Percentiles rank a stretch among this genome's conserved stretches.
phyloP scores from a whole-genome alignment of 176 grass and related monocot genomes.

The Phoenix roebelenii region DNA sequence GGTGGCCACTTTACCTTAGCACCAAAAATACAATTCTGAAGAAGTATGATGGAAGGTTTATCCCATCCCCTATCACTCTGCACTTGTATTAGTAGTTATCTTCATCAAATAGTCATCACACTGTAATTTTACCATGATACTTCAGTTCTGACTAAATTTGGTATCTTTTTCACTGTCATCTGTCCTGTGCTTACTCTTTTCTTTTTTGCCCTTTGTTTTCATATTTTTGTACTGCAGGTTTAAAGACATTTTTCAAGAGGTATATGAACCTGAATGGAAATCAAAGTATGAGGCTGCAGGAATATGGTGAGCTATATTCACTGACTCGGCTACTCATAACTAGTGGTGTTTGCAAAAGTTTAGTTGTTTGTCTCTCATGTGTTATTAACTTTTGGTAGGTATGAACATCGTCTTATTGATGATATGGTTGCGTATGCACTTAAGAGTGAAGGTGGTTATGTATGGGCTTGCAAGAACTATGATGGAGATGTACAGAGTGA shows the following conservation, averaged over 20 bases:
- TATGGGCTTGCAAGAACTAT: constrained; percentile 98
- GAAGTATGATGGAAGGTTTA: constrained; percentile 95
- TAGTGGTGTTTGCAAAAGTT: background rate
- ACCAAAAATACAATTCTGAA: constrained; percentile 99
- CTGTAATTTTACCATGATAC: too few relatives aligned
- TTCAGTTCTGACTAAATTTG: too few relatives aligned
- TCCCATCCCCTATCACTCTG: background rate
- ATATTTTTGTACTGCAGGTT: constrained; percentile 46
- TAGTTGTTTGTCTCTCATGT: constrained; percentile 9
- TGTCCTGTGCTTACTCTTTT: too few relatives aligned
- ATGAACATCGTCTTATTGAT: constrained; percentile 95
- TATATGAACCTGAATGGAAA: constrained; percentile 90
- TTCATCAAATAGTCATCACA: too few relatives aligned
- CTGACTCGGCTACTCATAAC: background rate
- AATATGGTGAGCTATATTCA: constrained; percentile 55
- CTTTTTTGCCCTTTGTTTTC: too few relatives aligned
- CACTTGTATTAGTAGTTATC: too few relatives aligned
- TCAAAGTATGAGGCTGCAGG: constrained; percentile 74
- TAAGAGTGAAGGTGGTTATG: constrained; percentile 90
- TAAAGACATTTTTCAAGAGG: constrained; percentile 97
- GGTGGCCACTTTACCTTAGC: constrained; percentile 94
- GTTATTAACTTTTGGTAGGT: constrained; percentile 38
- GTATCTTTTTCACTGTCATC: too few relatives aligned
- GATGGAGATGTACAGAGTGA: constrained; percentile 98
- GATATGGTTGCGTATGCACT: constrained; percentile 99